Conservation (phyloP, 192 early-diverging fungal species). For the Dimargaris verticillata region DNA sequence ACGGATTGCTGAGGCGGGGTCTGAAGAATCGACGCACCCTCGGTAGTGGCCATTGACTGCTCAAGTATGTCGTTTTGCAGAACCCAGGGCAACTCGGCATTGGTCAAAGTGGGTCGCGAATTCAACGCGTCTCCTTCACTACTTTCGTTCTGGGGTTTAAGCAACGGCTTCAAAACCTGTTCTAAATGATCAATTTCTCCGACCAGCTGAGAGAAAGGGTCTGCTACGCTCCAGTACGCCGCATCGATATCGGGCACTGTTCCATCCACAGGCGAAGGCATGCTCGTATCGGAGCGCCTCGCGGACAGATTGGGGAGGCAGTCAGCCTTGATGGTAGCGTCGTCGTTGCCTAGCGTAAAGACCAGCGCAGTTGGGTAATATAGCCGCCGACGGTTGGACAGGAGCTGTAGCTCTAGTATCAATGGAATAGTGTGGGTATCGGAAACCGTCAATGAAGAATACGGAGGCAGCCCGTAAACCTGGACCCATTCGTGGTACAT, state of each 20-base stretch:
- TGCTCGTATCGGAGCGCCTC: not conserved
- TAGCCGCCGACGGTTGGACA: not conserved
- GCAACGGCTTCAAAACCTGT: not conserved
- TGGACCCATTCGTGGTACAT: not conserved
- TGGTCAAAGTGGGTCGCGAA: too few relatives aligned
- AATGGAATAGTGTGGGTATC: not conserved
- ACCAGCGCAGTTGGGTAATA: conserved; percentile 2
- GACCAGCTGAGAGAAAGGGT: not conserved
- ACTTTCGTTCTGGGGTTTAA: too few relatives aligned
- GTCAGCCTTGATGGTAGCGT: not conserved
- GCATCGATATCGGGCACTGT: not conserved
- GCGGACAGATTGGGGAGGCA: not conserved
- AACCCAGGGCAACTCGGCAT: too few relatives aligned
- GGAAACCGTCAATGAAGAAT: not conserved
- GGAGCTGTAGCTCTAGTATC: not conserved
- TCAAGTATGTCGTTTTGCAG: too few relatives aligned
- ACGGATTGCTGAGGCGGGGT: too few relatives aligned
- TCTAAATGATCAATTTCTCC: not conserved
- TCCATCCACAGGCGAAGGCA: not conserved
- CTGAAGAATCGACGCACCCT: too few relatives aligned
- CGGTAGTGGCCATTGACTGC: too few relatives aligned
- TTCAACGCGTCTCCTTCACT: too few relatives aligned
- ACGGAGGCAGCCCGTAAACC: not conserved
- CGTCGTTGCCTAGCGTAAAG: not conserved
- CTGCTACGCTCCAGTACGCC: not conserved